Base-by-base conservation (phyloP, 1,139 yeast species). In the Nakaseomyces glabratus region DNA sequence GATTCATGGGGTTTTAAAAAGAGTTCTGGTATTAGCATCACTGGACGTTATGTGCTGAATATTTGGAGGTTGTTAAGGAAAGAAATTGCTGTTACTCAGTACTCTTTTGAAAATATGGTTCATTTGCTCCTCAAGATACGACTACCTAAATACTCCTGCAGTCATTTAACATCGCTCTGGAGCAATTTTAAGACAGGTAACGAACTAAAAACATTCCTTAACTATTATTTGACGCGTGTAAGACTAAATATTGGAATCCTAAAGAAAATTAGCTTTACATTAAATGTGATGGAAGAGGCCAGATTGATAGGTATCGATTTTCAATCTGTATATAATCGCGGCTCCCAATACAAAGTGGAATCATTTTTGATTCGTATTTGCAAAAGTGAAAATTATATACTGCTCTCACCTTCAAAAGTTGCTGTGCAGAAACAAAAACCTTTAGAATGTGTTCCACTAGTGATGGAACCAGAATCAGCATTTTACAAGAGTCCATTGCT, bases 301-400 rank as follows among this genome's bases (percentile, higher is more conserved):
- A 66, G 95, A 31, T 58, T 90, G 24, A 71, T 86, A 25, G 98
- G 98, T 0, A 75, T 90, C 28, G 97, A 90, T 49, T 90, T 86
- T 55, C 72, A 77, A 51, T 85, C 96, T 1, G 86, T 86, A 12
- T 73, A 82, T 43, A 79, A 84, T 37, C 63, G 98, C 41, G 98
- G 98, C 0, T 86, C 97, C 0, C 98, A 90, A 51, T 90, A 69
- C 53, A 88, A 84, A 51, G 95, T 90, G 3, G 98, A 90, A 51
- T 82, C 96, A 0, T 68, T 88, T 28, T 58, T 90, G 45, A 60
- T 74, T 4, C 61, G 98, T 37, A 61, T 90, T 16, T 71, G 93
- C 20, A 85, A 85, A 49, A 65, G 74, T 7, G 95, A 86, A 52
- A 80, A 79, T 49, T 73, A 70, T 36, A 56, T 90, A 28, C 56